Base-by-base conservation (phyloP, 2,329 filamentous ascomycete genomes). In the Aulographum hederae region DNA sequence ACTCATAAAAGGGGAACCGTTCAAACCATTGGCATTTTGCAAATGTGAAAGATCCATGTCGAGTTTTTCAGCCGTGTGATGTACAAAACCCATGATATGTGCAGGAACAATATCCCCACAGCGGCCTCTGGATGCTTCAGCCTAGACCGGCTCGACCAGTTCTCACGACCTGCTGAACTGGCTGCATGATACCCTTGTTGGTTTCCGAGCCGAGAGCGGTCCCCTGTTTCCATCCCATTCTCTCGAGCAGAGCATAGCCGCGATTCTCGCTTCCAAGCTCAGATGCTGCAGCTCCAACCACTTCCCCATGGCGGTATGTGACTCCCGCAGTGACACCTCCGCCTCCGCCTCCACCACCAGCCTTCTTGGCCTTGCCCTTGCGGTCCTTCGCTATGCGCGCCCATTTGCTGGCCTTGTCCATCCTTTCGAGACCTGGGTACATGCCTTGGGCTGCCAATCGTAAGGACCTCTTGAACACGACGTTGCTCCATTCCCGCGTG, bases 141-240 rank as follows among this genome's bases (percentile, higher is more conserved):
- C 81, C 82, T 30, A 98, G 56, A 2, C 89, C 89, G 15, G 81
- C 77, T 49, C 84, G 91, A 6, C 70, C 73, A 23, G 73, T 79
- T 57, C 92, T 93, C 42, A 98, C 78, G 17, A 89, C 70, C 40
- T 93, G 85, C 17, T 73, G 66, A 16, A 98, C 78, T 1, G 86
- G 86, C 38, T 81, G 71, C 39, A 92, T 54, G 32, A 93, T 89
- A 19, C 89, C 89, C 52, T 89, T 80, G 51, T 91, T 93, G 39
- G 91, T 73, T 1, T 61, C 48, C 8, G 79, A 71, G 32, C 89
- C 89, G 1, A 98, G 64, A 2, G 78, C 79, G 46, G 76, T 92
- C 4, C 89, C 89, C 32, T 66, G 76, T 38, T 69, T 78, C 85
- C 89, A 98, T 3, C 89, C 89, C 89, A 95, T 95, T 56, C 89